A percentile compares a stretch with the other conserved stretches of the same genome.
phyloP scores from a whole-genome alignment of 2,329 filamentous ascomycete genomes.

The Elsinoe fawcettii region DNA sequence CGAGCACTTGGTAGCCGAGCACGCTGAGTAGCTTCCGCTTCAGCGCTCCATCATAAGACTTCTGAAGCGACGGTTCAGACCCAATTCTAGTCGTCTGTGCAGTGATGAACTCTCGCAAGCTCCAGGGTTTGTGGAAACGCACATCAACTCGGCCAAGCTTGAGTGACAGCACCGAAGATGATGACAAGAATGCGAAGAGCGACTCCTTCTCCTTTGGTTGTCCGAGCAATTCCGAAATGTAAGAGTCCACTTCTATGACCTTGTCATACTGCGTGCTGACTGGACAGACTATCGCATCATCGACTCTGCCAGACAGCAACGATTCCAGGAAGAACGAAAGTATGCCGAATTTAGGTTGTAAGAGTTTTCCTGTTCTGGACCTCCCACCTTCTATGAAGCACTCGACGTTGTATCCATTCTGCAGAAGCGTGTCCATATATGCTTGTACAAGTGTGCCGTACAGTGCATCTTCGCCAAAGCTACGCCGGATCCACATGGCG shows the following conservation, averaged over 20 bases:
- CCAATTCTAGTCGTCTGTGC: slow-evolving; percentile 59
- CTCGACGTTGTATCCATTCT: slow-evolving; percentile 88
- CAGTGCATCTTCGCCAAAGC: slow-evolving; percentile 84
- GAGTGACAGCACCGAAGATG: slow-evolving; percentile 79
- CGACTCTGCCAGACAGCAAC: slow-evolving; percentile 74
- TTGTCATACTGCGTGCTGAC: slow-evolving; percentile 99
- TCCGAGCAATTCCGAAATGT: slow-evolving; percentile 87
- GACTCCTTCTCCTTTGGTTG: slow-evolving; percentile 96
- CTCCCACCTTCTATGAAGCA: slow-evolving; percentile 96
- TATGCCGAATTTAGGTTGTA: slow-evolving; percentile 94
- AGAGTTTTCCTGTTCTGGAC: slow-evolving; percentile 84
- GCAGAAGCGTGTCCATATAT: slow-evolving; percentile 87
- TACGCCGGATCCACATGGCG: slow-evolving; percentile 90
- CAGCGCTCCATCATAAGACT: slow-evolving; percentile 42
- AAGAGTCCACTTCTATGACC: slow-evolving; percentile 94
- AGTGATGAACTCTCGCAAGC: slow-evolving; percentile 69
- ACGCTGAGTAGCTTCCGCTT: slow-evolving; percentile 67
- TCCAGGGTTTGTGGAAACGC: slow-evolving; percentile 95
- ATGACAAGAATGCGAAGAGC: slow-evolving; percentile 76
- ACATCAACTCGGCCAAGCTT: slow-evolving; percentile 89
- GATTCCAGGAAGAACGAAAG: slow-evolving; percentile 86
- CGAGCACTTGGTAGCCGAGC: slow-evolving; percentile 83
- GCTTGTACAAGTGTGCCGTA: slow-evolving; percentile 91
- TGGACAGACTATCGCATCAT: slow-evolving; percentile 88
- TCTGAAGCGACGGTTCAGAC: slow-evolving; percentile 28